phyloP scores from a whole-genome alignment of 768 basidiomycete species.

The Amanita jacksonii region DNA sequence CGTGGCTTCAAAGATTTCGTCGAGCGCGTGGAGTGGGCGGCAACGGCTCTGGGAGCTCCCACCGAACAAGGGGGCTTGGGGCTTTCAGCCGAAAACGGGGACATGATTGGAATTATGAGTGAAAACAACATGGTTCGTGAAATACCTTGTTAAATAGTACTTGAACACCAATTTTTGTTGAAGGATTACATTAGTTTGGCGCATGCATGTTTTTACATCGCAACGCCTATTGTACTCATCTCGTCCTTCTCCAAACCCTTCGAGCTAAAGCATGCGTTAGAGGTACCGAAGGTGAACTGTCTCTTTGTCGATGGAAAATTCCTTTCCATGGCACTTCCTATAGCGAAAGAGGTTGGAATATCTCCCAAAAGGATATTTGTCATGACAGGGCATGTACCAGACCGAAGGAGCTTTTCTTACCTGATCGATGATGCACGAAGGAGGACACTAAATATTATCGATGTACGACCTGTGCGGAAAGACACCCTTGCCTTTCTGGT shows the following conservation, averaged over 20 bases:
- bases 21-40: slow-evolving; percentile 40
- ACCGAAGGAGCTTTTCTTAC: slow-evolving; percentile 30
- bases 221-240: slow-evolving; percentile 25
- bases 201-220: slow-evolving; percentile 22
- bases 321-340: slow-evolving; percentile 19
- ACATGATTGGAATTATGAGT: slow-evolving; percentile 62
- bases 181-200: slow-evolving; percentile 28
- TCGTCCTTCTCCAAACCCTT: slow-evolving; percentile 29
- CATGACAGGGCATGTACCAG: slow-evolving; percentile 33
- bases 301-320: slow-evolving; percentile 27
- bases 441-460: slow-evolving; percentile 29
- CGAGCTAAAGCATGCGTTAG: slow-evolving; percentile 27
- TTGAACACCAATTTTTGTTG: background rate
- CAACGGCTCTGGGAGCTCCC: slow-evolving; percentile 44
- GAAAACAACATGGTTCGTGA: slow-evolving; percentile 55
- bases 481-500: slow-evolving; percentile 60
- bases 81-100: slow-evolving; percentile 33
- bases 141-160: background rate
- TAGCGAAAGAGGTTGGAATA: slow-evolving; percentile 25
- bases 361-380: slow-evolving; percentile 38
- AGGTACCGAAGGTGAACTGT: slow-evolving; percentile 23
- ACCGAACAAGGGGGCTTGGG: slow-evolving; percentile 46
- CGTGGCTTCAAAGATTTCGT: slow-evolving; percentile 39
- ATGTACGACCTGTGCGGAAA: slow-evolving; percentile 33
- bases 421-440: slow-evolving; percentile 31